Base-by-base conservation (phyloP, 2,329 filamentous ascomycete genomes). In the Phaeosphaeria sp. region DNA sequence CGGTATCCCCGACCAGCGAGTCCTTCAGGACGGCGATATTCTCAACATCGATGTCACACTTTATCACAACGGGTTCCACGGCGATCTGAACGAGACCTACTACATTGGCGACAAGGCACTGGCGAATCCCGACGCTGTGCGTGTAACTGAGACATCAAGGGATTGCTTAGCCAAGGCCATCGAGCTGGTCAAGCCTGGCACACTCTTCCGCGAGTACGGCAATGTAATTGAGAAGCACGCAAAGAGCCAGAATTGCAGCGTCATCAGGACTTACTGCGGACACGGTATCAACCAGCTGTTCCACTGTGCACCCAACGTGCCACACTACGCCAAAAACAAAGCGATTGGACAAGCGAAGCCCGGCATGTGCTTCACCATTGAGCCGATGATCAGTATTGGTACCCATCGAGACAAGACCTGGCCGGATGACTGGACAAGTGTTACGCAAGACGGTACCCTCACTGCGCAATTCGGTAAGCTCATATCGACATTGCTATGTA, bases 341-440 rank as follows among this genome's bases (percentile, higher is more conserved):
- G 92, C 94, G 0, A 90, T 97, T 1, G 95, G 95, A 49, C 88
- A 91, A 68, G 95, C 93, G 59, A 97, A 97, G 81, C 89, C 92
- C 0, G 95, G 95, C 53, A 97, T 98, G 93, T 97, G 93, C 64
- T 99, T 99, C 72, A 99, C 95, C 0, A 99, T 99, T 60, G 95
- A 99, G 81, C 95, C 95, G 17, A 99, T 99, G 95, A 93, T 99
- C 75, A 93, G 92, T 42, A 78, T 97, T 54, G 95, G 95, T 57
- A 93, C 91, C 60, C 91, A 97, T 78, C 88, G 88, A 62, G 95
- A 99, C 74, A 90, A 95, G 76, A 98, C 93, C 0, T 99, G 95
- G 95, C 95, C 95, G 0, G 95, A 99, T 76, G 92, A 98, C 81
- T 99, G 95, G 95, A 99, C 95, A 0, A 97, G 93, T 78, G 91